Evolutionary conservation across 2,329 filamentous ascomycete species (phyloP), one percentile per base, ranked within the genome.

Genomic region (Fusarium robinianum): DNA sequence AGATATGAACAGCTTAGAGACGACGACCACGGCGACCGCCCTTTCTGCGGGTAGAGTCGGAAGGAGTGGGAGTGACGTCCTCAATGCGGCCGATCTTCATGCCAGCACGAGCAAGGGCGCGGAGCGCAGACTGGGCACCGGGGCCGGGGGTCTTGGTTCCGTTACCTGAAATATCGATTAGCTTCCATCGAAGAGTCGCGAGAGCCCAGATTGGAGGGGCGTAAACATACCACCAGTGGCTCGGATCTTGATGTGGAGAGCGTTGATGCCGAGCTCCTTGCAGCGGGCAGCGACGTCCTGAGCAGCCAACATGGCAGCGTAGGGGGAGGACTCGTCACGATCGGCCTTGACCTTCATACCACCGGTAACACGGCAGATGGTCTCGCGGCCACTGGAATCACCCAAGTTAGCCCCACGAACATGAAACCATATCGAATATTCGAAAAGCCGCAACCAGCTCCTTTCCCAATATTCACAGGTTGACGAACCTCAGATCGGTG

Each of bases 341-440:
- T 99, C 91, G 77, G 91, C 91, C 88, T 99, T 99, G 85, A 99
- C 94, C 85, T 99, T 99, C 94, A 99, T 99, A 73, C 95, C 95
- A 81, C 95, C 94, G 69, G 95, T 99, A 66, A 99, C 92, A 89
- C 94, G 91, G 85, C 85, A 89, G 81, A 99, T 96, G 79, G 95
- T 99, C 88, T 99, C 94, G 79, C 94, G 94, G 80, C 94, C 94
- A 79, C 89, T 95, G 80, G 74, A 81, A 83, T 82, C 78, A 83
- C 77, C 60, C 57, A 56, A 51, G 58, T 65, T 60, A 65, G 63
- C 61, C 53, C 39, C 40, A 34, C 26, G 41, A 38, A 39, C 43
- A 14, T 14, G 16, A 41, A 57, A 53, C 51, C 63, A 51, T 51
- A 52, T 23, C n/a, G 22, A 24, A 36, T 22, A 19, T 32, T 16